Conservation (phyloP, 1,284 basidiomycete species). For the Somion occarium region DNA sequence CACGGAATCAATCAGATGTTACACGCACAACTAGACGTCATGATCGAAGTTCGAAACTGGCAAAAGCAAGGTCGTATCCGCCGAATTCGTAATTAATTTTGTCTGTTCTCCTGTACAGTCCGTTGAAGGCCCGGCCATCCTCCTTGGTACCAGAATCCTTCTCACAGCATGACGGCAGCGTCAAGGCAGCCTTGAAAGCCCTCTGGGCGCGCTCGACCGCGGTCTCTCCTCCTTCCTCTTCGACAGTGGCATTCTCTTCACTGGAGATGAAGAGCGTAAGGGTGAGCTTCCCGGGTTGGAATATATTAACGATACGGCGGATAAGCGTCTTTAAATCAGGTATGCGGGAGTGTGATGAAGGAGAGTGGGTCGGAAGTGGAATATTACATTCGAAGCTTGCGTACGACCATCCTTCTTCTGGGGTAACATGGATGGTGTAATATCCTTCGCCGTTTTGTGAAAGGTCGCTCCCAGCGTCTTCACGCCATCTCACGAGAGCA, state of each 20-base stretch:
- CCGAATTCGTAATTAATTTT: conserved; percentile 99
- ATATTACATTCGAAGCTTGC: conserved; percentile 99
- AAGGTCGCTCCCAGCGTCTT: conserved; percentile 21
- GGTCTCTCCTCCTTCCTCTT: conserved; percentile 47
- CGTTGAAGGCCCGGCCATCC: conserved; percentile 16
- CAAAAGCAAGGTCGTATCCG: conserved; percentile 92
- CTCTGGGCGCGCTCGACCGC: conserved; percentile 64
- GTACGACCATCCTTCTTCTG: conserved; percentile 96
- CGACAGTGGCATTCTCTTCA: conserved; percentile 44
- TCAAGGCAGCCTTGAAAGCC: conserved; percentile 62
- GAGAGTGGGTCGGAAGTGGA: conserved; percentile 52
- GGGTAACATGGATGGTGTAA: conserved; percentile 98
- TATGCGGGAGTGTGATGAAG: conserved; percentile 35
- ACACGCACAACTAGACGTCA: not conserved
- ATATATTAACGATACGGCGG: conserved; percentile 86
- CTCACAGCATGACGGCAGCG: conserved; percentile 14
- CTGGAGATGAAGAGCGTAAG: conserved; percentile 92
- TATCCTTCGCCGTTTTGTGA: conserved; percentile 70
- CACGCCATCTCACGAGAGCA: conserved; percentile 72
- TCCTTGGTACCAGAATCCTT: conserved; percentile 10
- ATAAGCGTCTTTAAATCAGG: conserved; percentile 81
- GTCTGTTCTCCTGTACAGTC: conserved; percentile 75
- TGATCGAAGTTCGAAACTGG: conserved; percentile 64
- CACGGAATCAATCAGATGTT: not conserved
- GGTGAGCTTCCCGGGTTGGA: conserved; percentile 84